Evolutionary conservation across 352 stramenopile genomes (phyloP).

Genomic region (Phytophthora sp.): DNA sequence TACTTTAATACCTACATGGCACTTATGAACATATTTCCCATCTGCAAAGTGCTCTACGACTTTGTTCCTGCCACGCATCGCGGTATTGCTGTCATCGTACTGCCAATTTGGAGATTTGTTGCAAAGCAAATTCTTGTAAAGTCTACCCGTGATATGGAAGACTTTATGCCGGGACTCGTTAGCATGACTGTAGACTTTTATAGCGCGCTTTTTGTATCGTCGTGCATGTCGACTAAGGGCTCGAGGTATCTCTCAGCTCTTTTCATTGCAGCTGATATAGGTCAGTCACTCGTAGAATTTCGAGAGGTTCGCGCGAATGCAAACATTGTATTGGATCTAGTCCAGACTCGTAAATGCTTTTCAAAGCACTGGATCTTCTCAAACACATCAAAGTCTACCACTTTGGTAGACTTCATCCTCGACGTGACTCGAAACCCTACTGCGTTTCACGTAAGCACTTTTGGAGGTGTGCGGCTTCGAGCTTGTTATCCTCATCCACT

Average conservation of each 20-base stretch:
- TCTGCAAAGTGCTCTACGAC: background rate
- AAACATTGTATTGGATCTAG: too few relatives aligned
- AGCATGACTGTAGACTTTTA: slow-evolving; percentile 24
- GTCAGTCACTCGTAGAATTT: background rate
- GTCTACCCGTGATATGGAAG: background rate
- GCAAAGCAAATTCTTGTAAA: background rate
- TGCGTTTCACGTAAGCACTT: too few relatives aligned
- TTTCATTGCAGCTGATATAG: too few relatives aligned
- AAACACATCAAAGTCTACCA: too few relatives aligned
- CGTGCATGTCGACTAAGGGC: slow-evolving; percentile 17
- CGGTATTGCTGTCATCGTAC: background rate
- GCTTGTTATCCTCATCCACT: too few relatives aligned
- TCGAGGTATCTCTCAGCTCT: slow-evolving; percentile 3
- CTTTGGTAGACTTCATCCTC: too few relatives aligned
- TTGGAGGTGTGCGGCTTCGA: too few relatives aligned
- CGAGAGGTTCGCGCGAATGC: too few relatives aligned
- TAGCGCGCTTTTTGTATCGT: slow-evolving; percentile 12
- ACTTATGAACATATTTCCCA: background rate
- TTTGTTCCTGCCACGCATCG: background rate
- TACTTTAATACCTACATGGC: too few relatives aligned
- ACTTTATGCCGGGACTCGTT: slow-evolving; percentile 5
- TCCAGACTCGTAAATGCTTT: too few relatives aligned
- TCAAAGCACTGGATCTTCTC: too few relatives aligned
- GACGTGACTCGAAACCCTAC: too few relatives aligned
- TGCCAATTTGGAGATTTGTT: background rate